These are phyloP conservation scores for Coix lacrymajobi DNA, from an alignment of 176 grass and related monocot species.

Conservation along the genomic window DNA sequence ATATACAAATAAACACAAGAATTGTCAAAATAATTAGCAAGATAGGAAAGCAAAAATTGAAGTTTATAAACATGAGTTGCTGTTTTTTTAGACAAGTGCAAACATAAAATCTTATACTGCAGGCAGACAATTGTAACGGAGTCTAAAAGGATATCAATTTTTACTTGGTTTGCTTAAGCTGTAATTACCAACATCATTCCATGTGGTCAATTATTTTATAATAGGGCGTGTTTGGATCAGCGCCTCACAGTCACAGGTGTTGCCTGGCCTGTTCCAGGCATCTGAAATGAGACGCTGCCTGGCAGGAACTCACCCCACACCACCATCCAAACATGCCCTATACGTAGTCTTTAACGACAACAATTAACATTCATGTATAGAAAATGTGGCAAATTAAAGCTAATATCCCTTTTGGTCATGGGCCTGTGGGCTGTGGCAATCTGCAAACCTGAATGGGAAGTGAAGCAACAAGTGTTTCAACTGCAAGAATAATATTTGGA, in stretches of 20 bases:
- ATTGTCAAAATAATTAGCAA: neutral
- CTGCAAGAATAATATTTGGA: slow-evolving; percentile 84
- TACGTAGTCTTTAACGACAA: neutral
- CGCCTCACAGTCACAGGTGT: too few relatives aligned
- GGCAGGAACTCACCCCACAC: too few relatives aligned
- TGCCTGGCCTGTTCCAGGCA: too few relatives aligned
- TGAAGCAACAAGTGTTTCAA: slow-evolving; percentile 97
- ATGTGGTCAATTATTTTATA: neutral
- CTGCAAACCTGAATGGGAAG: slow-evolving; percentile 86
- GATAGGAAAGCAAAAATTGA: neutral
- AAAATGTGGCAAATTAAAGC: neutral
- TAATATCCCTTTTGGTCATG: neutral
- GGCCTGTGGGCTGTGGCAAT: neutral
- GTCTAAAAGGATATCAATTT: neutral
- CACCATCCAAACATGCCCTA: neutral
- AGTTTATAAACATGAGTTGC: neutral
- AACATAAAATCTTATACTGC: neutral
- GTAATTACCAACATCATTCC: neutral
- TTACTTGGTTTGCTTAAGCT: neutral
- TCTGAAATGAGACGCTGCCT: too few relatives aligned
- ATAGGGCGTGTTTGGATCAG: neutral
- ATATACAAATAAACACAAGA: neutral
- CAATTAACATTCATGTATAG: neutral
- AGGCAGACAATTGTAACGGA: neutral
- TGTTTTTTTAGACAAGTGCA: neutral